Percentiles rank a stretch among this genome's conserved stretches.
phyloP scores from a whole-genome alignment of 345 rosid genomes.

The Citrus medica region DNA sequence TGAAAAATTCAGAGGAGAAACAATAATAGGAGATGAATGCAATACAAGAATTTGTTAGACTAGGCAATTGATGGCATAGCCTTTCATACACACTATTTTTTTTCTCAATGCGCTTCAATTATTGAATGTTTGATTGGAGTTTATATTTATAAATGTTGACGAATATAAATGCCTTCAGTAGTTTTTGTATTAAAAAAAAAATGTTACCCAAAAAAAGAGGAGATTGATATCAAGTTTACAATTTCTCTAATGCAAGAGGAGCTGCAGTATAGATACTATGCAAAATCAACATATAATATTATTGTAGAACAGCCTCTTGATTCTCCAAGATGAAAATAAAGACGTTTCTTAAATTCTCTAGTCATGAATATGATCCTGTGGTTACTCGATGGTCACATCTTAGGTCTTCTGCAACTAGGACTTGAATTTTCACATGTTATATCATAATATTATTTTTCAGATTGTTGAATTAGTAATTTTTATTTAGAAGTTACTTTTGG shows the following conservation, averaged over 20 bases:
- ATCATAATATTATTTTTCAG: neutral
- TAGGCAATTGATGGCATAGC: neutral
- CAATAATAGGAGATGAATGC: neutral
- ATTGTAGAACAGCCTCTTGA: neutral
- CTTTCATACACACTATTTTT: neutral
- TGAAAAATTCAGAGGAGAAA: neutral
- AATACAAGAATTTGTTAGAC: neutral
- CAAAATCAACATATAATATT: neutral
- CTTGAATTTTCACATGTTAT: neutral
- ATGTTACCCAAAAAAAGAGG: neutral
- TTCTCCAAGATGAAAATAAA: neutral
- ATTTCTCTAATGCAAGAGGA: neutral
- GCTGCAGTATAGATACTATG: neutral
- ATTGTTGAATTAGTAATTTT: neutral
- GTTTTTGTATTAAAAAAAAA: neutral
- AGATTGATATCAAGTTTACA: neutral
- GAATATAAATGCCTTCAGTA: neutral
- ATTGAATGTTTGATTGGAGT: neutral
- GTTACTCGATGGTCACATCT: neutral
- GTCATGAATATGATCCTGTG: neutral
- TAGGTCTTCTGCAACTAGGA: neutral
- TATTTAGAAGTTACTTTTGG: neutral
- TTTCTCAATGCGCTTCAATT: neutral
- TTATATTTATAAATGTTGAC: neutral
- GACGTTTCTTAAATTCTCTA: neutral